phyloP scores from a whole-genome alignment of 768 basidiomycete species.

The Lactifluus subvellereus region DNA sequence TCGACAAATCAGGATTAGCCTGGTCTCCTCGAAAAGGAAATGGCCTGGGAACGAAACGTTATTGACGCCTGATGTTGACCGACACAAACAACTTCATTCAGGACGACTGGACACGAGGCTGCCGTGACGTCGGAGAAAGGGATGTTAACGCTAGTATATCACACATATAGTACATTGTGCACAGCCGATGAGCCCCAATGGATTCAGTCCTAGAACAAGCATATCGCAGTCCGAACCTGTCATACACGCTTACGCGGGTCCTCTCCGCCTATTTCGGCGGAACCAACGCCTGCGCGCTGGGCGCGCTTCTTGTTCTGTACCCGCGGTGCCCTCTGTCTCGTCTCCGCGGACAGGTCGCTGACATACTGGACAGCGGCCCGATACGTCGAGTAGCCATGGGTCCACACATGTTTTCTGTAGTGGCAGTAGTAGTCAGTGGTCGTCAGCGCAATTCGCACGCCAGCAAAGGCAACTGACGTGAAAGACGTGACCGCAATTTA shows the following conservation, averaged over 20 bases:
- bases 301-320: constrained; percentile 26
- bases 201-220: not conserved
- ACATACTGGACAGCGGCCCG: constrained; percentile 84
- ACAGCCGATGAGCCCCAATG: not conserved
- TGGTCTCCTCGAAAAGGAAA: no score
- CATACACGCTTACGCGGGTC: not conserved
- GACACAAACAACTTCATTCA: not conserved
- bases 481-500: constrained; percentile 83
- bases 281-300: constrained; percentile 23
- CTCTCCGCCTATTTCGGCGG: constrained; percentile 17
- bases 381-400: constrained; percentile 81
- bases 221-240: not conserved
- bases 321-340: constrained; percentile 34
- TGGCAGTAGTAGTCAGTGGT: not conserved
- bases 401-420: constrained; percentile 80
- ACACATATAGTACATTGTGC: not conserved
- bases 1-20: no score
- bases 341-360: constrained; percentile 63
- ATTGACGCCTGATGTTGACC: no score
- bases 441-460: not conserved
- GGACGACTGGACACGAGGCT: not conserved
- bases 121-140: not conserved
- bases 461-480: constrained; percentile 52
- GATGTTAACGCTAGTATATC: not conserved
- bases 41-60: no score